Conservation (phyloP, 2,329 filamentous ascomycete genomes). For the Didymella segeticola region DNA sequence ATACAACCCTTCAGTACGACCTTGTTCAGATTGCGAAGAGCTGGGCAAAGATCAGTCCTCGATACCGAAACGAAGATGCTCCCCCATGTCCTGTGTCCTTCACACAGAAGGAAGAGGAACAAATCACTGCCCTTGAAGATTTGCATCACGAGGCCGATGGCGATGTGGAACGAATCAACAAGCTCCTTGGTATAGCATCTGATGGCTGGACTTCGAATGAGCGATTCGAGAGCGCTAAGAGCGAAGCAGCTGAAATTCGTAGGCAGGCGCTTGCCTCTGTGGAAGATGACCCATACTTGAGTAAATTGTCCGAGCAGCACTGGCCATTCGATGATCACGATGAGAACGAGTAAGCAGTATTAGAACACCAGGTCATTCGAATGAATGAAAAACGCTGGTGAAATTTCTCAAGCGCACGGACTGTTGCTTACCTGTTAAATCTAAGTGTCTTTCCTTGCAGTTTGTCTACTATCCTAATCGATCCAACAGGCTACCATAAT, state of each 20-base stretch:
- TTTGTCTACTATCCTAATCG: no score
- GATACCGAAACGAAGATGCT: conserved; percentile 3
- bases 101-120: conserved; percentile 23
- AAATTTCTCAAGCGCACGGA: no score
- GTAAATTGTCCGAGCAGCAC: conserved; percentile 27
- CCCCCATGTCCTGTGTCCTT: conserved; percentile 26
- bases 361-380: background rate
- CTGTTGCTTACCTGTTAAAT: no score
- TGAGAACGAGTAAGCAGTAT: conserved; percentile 25
- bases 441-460: no score
- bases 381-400: no score
- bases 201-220: conserved; percentile 39
- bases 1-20: conserved; percentile 35
- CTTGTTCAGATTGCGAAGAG: conserved; percentile 27
- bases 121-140: conserved; percentile 23
- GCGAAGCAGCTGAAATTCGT: conserved; percentile 19
- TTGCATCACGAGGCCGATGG: conserved; percentile 23
- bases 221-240: conserved; percentile 28
- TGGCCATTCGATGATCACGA: conserved; percentile 37
- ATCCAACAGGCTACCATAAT: no score
- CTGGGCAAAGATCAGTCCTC: conserved; percentile 25
- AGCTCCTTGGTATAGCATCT: conserved; percentile 28
- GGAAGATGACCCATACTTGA: conserved; percentile 28
- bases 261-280: conserved; percentile 26
- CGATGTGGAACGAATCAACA: conserved; percentile 27